Percentiles rank a stretch among this genome's conserved stretches.
phyloP scores from a whole-genome alignment of 2,329 filamentous ascomycete species.

The Colletotrichum plurivorum region DNA sequence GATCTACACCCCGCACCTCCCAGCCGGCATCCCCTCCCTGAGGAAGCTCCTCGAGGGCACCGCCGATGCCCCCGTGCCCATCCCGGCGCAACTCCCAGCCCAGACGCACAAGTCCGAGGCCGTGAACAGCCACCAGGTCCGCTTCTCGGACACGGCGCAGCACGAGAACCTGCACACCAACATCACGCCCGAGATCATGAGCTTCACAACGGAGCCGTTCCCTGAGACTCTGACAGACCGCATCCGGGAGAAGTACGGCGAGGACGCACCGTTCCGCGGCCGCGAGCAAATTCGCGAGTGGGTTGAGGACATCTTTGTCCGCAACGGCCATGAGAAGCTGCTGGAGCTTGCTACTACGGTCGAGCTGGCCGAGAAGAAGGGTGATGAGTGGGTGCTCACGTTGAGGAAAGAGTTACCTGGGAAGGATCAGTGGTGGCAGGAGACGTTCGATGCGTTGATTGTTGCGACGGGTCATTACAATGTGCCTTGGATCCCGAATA shows the following conservation, averaged over 20 bases:
- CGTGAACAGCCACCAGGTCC: constrained; percentile 53
- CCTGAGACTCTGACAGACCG: constrained; percentile 58
- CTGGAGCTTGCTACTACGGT: constrained; percentile 69
- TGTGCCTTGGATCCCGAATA: constrained; percentile 56
- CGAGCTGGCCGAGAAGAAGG: constrained; percentile 63
- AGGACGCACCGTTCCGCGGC: constrained; percentile 68
- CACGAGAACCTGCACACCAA: constrained; percentile 73
- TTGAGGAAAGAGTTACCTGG: constrained; percentile 57
- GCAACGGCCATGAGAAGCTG: constrained; percentile 48
- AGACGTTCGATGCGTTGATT: constrained; percentile 57
- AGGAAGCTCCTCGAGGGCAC: constrained; percentile 56
- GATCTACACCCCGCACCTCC: constrained; percentile 53
- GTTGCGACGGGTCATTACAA: constrained; percentile 58
- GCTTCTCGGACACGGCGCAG: constrained; percentile 66
- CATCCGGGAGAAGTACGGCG: constrained; percentile 63
- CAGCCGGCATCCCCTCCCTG: constrained; percentile 47
- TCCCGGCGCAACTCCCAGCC: constrained; percentile 59
- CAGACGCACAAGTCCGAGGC: constrained; percentile 53
- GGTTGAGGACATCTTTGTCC: constrained; percentile 58
- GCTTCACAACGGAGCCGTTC: constrained; percentile 66
- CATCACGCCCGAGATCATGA: constrained; percentile 68
- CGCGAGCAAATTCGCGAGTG: constrained; percentile 68
- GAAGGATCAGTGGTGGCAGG: constrained; percentile 57
- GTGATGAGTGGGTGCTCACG: constrained; percentile 63
- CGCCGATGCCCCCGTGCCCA: constrained; percentile 58